Evolutionary conservation across 2,329 filamentous ascomycete species (phyloP), one percentile per base, ranked within the genome.

Genomic region (Aspergillus hortae): DNA sequence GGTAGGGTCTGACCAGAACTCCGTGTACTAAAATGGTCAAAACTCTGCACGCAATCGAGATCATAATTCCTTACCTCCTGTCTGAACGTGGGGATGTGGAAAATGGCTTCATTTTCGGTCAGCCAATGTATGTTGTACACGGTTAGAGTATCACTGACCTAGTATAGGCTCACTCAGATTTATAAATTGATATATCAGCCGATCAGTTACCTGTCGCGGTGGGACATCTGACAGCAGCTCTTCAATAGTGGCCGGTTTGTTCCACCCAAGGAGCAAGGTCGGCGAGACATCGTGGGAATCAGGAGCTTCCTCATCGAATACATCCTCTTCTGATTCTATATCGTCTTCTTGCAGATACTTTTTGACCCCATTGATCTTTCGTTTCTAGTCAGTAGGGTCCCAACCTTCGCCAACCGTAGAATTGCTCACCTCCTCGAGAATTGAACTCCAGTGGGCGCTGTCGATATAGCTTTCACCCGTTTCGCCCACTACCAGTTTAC

Each of bases 401-500:
- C 35, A 14, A 5, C 30, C 4, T 2, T 6, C 6, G 32, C 17
- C 6, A 4, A 35, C 44, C 19, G n/a, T 14, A 32, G 23, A 4
- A 33, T 9, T 30, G 62, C 67, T 36, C 36, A 71, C 68, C 61
- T 71, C 67, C 52, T 69, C 66, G 10, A 71, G 53, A 43, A 71
- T 69, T 19, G 66, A 67, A 38, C 64, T 64, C 68, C 68, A 71
- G 49, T 71, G 64, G n/a, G 65, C 63, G 35, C 65, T 61, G 47
- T 71, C 67, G 36, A 71, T 66, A 55, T 71, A 71, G 10, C 61
- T 71, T 6, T 64, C 69, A 4, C 63, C 67, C 12, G 61, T 55
- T 15, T 68, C 56, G 41, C 65, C 60, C 6, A 69, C 62, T 2
- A 71, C 44, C 23, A 71, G 44, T 38, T 61, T 70, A 4, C 68